Conservation (phyloP, 2,329 filamentous ascomycete genomes). For the Phaeophleospora eucalypticola region DNA sequence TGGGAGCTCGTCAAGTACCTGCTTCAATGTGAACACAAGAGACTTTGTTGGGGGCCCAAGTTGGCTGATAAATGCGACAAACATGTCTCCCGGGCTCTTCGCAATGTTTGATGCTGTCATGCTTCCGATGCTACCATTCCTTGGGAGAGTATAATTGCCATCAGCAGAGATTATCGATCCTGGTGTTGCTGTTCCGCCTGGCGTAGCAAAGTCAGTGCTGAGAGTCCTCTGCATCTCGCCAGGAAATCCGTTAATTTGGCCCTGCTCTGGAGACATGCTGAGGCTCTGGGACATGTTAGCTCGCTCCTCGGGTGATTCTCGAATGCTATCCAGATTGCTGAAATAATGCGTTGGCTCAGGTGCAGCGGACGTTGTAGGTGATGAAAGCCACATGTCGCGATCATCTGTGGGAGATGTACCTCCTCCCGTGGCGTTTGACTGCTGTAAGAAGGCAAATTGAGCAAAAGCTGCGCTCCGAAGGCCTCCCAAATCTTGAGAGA, state of each 20-base stretch:
- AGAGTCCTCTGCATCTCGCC: slow-evolving; percentile 3
- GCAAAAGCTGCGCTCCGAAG: slow-evolving; percentile 83
- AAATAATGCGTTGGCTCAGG: slow-evolving; percentile 14
- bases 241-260: not conserved
- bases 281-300: slow-evolving; percentile 2
- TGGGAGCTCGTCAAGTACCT: slow-evolving; percentile 81
- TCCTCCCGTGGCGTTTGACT: slow-evolving; percentile 35
- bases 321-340: slow-evolving; percentile 41
- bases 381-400: slow-evolving; percentile 11
- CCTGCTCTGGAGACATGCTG: too few species aligned
- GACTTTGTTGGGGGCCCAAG: slow-evolving; percentile 95
- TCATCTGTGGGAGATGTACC: slow-evolving; percentile 8
- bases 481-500: slow-evolving; percentile 86
- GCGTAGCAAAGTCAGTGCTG: slow-evolving; percentile 15
- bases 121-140: slow-evolving; percentile 5
- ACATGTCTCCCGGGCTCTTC: slow-evolving; percentile 67
- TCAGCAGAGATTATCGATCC: slow-evolving; percentile 13
- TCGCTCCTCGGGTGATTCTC: slow-evolving; percentile 35
- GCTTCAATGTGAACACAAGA: slow-evolving; percentile 82
- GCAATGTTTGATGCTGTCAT: slow-evolving; percentile 8
- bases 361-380: slow-evolving; percentile 6
- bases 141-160: not conserved
- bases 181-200: slow-evolving; percentile 15
- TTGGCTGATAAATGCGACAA: slow-evolving; percentile 81
- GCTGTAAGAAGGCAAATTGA: slow-evolving; percentile 78